These are phyloP conservation scores for Acanthamoeba castellanii DNA, from an alignment of 208 protist species.

Conservation along the genomic window DNA sequence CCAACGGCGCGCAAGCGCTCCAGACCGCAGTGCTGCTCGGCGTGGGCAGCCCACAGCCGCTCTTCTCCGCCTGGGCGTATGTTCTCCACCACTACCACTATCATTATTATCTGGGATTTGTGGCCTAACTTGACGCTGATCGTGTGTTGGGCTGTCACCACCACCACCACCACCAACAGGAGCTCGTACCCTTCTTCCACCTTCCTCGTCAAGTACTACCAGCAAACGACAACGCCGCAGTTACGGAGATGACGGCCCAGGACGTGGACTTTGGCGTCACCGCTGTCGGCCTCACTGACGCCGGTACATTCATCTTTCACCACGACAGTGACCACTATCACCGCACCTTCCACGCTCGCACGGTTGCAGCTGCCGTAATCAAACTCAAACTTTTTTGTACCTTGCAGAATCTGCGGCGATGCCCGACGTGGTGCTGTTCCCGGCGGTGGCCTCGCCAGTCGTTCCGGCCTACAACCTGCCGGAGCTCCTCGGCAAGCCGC, in stretches of 20 bases:
- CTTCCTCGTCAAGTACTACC: conserved; percentile 7
- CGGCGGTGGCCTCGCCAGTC: not conserved
- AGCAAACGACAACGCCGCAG: not conserved
- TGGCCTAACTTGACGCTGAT: not conserved
- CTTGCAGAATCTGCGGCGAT: not conserved
- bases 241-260: not conserved
- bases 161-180: not conserved
- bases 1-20: not conserved
- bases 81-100: not conserved
- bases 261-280: not conserved
- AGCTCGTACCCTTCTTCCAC: not conserved
- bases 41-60: not conserved
- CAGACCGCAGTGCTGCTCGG: not conserved
- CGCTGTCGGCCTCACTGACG: not conserved
- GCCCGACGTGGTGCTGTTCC: conserved; percentile 8
- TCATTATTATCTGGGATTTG: not conserved
- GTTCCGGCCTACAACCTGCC: not conserved
- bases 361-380: not conserved
- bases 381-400: not conserved
- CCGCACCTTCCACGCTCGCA: too few relatives aligned
- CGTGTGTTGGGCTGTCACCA: too few relatives aligned
- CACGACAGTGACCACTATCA: too few relatives aligned
- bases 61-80: not conserved
- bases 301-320: not conserved
- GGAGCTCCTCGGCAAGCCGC: not conserved